Conservation (phyloP, 371 early-diverging fungal species). For the Chytridium lagenaria region DNA sequence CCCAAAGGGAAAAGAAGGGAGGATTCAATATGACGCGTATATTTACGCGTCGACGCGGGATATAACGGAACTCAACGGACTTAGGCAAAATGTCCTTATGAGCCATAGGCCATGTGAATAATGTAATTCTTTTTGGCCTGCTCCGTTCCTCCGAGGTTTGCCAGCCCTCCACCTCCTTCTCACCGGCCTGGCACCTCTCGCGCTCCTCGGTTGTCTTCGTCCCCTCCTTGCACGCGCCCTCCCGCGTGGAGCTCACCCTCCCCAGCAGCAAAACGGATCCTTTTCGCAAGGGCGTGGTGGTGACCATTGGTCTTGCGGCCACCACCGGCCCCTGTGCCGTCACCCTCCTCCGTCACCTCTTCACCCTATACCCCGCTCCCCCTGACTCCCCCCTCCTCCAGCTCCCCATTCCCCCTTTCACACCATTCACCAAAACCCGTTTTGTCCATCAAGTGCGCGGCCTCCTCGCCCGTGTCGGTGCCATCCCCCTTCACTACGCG, state of each 20-base stretch:
- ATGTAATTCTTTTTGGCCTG: no score
- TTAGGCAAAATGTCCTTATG: no score
- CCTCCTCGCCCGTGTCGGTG: slow-evolving; percentile 12
- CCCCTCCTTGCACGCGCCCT: slow-evolving; percentile 1
- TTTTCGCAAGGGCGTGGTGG: slow-evolving; percentile 12
- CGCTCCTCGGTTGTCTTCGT: no score
- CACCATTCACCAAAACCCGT: neutral
- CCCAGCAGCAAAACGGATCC: slow-evolving; percentile 22
- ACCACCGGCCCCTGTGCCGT: neutral
- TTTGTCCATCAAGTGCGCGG: neutral
- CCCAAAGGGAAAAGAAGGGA: no score
- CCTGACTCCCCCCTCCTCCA: slow-evolving; percentile 17
- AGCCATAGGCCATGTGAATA: no score
- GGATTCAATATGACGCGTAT: no score
- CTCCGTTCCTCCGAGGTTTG: no score
- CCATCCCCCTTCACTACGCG: slow-evolving; percentile 24
- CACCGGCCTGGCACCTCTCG: no score
- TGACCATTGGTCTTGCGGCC: slow-evolving; percentile 9
- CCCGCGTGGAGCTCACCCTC: slow-evolving; percentile 9
- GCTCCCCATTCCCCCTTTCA: neutral
- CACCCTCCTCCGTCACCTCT: no score
- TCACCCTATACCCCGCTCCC: neutral
- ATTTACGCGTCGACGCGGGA: no score
- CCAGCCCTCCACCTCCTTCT: no score
- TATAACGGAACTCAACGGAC: no score